Base-by-base conservation (phyloP, 2,329 filamentous ascomycete genomes). In the Aspergillus nomiae region DNA sequence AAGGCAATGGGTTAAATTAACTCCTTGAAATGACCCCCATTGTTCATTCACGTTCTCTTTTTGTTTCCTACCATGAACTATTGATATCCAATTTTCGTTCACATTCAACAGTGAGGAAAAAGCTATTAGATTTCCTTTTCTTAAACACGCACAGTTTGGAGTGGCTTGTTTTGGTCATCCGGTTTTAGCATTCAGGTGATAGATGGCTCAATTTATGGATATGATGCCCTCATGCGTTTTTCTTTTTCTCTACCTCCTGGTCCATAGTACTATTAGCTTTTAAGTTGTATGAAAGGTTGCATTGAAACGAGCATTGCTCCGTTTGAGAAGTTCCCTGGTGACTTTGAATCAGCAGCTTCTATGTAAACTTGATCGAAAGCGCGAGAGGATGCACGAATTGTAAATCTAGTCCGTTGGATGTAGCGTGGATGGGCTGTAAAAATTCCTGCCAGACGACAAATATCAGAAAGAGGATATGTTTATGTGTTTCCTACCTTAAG, bases 1-100 rank as follows among this genome's bases (percentile, higher is more conserved):
- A 80, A 78, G 69, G 80, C 80, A 24, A 65, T 82, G 60, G 78
- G 76, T 66, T 82, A 75, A 70, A 57, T 8, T 21, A 5, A 60
- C 26, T n/a, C 48, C 59, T 50, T 34, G 26, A 50, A 51, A 34
- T 57, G 58, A 14, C 32, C 45, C 58, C 62, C 63, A 43, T 50
- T 64, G 59, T 59, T 60, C 65, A 57, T 64, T 61, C 34, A 55
- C 43, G 43, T 28, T 48, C 9, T 24, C 12, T 58, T 45, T 53
- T 55, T 56, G 57, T 59, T 41, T 61, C 45, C 45, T 60, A 21
- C 54, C 56, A 24, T 21, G 51, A 38, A n/a, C 61, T 38, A 38
- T 69, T 67, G 67, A 69, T 69, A 70, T 70, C 68, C 68, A 65
- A 60, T 50, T 61, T 60, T 66, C 54, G 34, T 66, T 63, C 56